Evolutionary conservation across 1,284 basidiomycete genomes (phyloP).

Genomic region (Gomphus sp.): DNA sequence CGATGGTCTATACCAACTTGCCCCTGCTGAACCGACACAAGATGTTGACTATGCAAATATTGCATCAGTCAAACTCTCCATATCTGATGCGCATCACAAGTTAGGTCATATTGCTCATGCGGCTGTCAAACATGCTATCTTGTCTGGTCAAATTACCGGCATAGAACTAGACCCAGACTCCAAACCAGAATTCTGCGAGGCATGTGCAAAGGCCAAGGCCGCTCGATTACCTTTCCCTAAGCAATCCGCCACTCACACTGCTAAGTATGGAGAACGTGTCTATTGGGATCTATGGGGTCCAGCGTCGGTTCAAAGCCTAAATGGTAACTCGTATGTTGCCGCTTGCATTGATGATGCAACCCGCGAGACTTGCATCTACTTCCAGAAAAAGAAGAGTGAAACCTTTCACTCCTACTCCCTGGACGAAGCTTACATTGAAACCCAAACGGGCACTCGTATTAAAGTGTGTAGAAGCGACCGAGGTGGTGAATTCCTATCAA

Average conservation of each 20-base stretch:
- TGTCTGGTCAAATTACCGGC: no score
- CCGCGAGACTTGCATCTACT: constrained; percentile 15
- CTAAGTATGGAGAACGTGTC: no score
- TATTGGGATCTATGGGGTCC: not conserved
- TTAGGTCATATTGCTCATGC: constrained; percentile 26
- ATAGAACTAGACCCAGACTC: not conserved
- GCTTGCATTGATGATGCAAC: constrained; percentile 12
- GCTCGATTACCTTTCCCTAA: no score
- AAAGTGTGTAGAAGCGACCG: constrained; percentile 19
- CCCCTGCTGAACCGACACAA: not conserved
- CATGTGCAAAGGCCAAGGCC: no score
- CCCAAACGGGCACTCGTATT: constrained; percentile 16
- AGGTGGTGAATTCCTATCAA: not conserved
- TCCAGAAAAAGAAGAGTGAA: constrained; percentile 20
- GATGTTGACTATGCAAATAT: not conserved
- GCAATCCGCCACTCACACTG: no score
- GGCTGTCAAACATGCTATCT: constrained; percentile 16
- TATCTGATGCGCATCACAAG: not conserved
- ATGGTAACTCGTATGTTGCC: constrained; percentile 8
- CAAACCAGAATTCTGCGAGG: no score
- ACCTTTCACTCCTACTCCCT: constrained; percentile 17
- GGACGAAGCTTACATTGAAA: constrained; percentile 21
- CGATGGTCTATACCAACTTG: not conserved
- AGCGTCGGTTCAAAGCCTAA: not conserved
- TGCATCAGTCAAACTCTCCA: not conserved